Base-by-base conservation (phyloP, 2,329 filamentous ascomycete genomes). In the Colletotrichum sp. region DNA sequence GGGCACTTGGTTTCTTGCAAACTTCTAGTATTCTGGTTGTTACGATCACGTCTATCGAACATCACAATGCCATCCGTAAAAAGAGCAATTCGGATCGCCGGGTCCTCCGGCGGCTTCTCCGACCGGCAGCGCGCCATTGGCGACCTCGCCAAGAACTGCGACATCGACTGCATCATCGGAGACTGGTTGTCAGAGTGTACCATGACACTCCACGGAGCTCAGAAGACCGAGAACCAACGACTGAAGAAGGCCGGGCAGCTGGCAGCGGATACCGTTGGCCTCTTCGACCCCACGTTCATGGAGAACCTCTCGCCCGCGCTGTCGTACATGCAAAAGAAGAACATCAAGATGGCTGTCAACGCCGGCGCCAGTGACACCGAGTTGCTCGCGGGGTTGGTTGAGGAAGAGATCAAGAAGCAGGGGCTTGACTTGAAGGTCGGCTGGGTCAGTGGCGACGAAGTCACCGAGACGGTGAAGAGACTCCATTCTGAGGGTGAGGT, bases 121-220 rank as follows among this genome's bases (percentile, higher is more conserved):
- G 86, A 87, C 78, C 82, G 86, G 43, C 84, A 86, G 74, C 82
- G 84, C 24, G 85, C 85, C 72, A 86, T 86, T 70, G 78, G 81
- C 32, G 83, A 84, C 36, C 81, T 87, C n/a, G 85, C 86, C 48
- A 83, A 83, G 76, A 79, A 85, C 80, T 78, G 82, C 77, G 81
- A 82, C 24, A 79, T 83, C 38, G 81, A 83, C 77, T 79, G 79
- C 75, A 82, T 81, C 72, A 80, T 81, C 60, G 80, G 80, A 36
- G 80, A 81, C 79, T 82, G 81, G 81, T 78, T 82, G 32, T 82
- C 82, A 34, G 82, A 83, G 64, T 79, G 80, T 74, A 83, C 80
- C 57, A 83, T 83, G 81, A 82, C 81, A 8, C 58, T 61, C n/a
- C 58, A 61, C 8, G 58, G 58, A 8, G 13, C 78, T 5, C 77